Evolutionary conservation across 2,329 filamentous ascomycete species (phyloP).

Genomic region (Coniochaeta ligniaria): DNA sequence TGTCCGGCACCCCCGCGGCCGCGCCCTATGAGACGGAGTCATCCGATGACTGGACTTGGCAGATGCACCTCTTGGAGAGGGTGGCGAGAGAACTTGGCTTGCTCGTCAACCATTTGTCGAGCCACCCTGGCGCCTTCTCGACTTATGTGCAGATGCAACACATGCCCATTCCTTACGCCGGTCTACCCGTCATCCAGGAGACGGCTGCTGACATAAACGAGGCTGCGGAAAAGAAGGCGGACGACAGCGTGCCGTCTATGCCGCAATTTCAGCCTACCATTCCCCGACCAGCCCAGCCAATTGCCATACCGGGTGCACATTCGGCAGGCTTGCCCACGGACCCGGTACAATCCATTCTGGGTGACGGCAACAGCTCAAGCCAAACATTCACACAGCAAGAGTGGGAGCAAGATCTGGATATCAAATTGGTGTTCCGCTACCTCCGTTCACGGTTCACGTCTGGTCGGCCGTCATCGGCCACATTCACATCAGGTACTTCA

Average conservation of each 20-base stretch:
- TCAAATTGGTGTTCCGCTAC: slow-evolving; percentile 87
- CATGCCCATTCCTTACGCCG: slow-evolving; percentile 67
- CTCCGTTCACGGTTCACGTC: slow-evolving; percentile 68
- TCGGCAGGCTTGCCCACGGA: slow-evolving; percentile 7
- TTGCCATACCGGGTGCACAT: slow-evolving; percentile 25
- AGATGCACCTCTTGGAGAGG: slow-evolving; percentile 71
- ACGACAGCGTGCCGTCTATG: slow-evolving; percentile 24
- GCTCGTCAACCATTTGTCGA: slow-evolving; percentile 71
- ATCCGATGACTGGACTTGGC: slow-evolving; percentile 50
- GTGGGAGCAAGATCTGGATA: slow-evolving; percentile 89
- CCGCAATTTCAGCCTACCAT: slow-evolving; percentile 44
- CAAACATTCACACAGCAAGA: slow-evolving; percentile 60
- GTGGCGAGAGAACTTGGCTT: slow-evolving; percentile 82
- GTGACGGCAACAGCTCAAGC: background rate
- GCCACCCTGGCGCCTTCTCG: slow-evolving; percentile 71
- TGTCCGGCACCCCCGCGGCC: slow-evolving; percentile 14
- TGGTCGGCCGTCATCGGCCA: slow-evolving; percentile 34
- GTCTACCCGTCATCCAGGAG: slow-evolving; percentile 60
- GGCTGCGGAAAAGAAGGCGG: slow-evolving; percentile 7
- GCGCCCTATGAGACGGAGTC: slow-evolving; percentile 21
- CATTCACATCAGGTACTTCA: slow-evolving; percentile 34
- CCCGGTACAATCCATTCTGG: slow-evolving; percentile 4
- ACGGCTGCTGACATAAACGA: slow-evolving; percentile 26
- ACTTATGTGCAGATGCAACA: slow-evolving; percentile 65
- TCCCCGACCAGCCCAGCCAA: slow-evolving; percentile 24